These are phyloP conservation scores for Malassezia dermatis DNA, from an alignment of 1,284 basidiomycete genomes.

Conservation along the genomic window DNA sequence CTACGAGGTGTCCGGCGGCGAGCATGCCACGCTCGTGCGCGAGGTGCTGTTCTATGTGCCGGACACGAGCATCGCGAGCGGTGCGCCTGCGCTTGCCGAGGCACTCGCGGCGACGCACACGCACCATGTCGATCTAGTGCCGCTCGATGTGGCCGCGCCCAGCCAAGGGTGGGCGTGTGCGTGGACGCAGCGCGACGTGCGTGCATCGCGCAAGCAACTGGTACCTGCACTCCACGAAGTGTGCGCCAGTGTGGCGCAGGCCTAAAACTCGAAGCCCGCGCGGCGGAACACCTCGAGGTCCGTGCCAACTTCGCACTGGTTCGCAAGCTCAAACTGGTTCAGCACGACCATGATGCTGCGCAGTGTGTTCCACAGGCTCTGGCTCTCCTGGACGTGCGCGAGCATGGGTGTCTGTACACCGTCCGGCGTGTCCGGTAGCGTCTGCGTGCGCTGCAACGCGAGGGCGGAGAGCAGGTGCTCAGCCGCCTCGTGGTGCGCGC, in stretches of 20 bases:
- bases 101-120: neutral
- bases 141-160: neutral
- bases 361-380: constrained; percentile 81
- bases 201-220: constrained; percentile 17
- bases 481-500: constrained; percentile 86
- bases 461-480: constrained; percentile 91
- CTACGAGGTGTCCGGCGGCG: neutral
- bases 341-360: constrained; percentile 55
- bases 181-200: constrained; percentile 8
- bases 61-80: neutral
- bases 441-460: constrained; percentile 59
- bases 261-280: constrained; percentile 72
- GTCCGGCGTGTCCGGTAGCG: constrained; percentile 37
- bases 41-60: constrained; percentile 6
- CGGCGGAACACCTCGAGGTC: constrained; percentile 63
- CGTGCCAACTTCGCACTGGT: constrained; percentile 51
- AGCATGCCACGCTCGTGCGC: neutral
- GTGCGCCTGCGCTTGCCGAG: neutral
- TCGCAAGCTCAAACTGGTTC: constrained; percentile 53
- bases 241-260: neutral
- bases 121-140: constrained; percentile 6
- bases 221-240: constrained; percentile 3
- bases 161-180: neutral
- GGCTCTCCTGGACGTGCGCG: constrained; percentile 39
- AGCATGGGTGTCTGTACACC: constrained; percentile 22